Percentiles rank a stretch among this genome's conserved stretches.
Evolutionary conservation across 768 basidiomycete genomes (phyloP).

Genomic region (Xerocomellus intermedius): DNA sequence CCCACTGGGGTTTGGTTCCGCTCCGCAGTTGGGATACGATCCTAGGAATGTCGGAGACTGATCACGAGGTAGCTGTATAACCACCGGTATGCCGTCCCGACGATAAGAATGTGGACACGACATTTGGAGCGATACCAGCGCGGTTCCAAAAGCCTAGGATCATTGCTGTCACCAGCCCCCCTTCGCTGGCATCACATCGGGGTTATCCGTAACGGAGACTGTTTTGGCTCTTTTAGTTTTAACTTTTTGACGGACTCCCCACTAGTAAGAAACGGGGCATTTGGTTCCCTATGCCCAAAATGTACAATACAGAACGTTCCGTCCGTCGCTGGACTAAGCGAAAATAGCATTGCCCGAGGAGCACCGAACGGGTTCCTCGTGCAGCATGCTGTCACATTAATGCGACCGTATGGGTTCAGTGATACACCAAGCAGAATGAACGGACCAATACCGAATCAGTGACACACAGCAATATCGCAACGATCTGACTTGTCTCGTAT

Average conservation of each 20-base stretch:
- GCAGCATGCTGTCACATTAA: slow-evolving; percentile 22
- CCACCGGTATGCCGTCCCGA: slow-evolving; percentile 26
- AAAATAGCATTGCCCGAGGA: slow-evolving; percentile 34
- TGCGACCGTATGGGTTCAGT: slow-evolving; percentile 19
- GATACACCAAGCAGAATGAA: slow-evolving; percentile 20
- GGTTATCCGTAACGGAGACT: slow-evolving; percentile 22
- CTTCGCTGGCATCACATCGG: slow-evolving; percentile 21
- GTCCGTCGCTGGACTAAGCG: slow-evolving; percentile 12
- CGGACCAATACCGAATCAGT: slow-evolving; percentile 26
- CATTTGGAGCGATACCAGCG: slow-evolving; percentile 8
- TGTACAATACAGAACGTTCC: slow-evolving; percentile 19
- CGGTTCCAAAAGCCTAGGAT: slow-evolving; percentile 13
- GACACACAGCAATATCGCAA: slow-evolving; percentile 22
- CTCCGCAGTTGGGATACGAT: slow-evolving; percentile 3
- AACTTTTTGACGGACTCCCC: slow-evolving; percentile 31
- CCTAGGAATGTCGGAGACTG: slow-evolving; percentile 1
- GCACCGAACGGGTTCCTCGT: slow-evolving; percentile 28
- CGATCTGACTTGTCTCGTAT: slow-evolving; percentile 23
- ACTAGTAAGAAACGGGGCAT: slow-evolving; percentile 14
- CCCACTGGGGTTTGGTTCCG: slow-evolving; percentile 13
- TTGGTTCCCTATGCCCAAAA: slow-evolving; percentile 21
- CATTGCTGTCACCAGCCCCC: slow-evolving; percentile 13
- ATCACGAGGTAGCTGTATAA: slow-evolving; percentile 6
- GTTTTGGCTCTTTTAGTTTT: slow-evolving; percentile 38
- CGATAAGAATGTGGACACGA: slow-evolving; percentile 15